phyloP scores from a whole-genome alignment of 1,284 basidiomycete species.

The Fomitopsis pinicola region DNA sequence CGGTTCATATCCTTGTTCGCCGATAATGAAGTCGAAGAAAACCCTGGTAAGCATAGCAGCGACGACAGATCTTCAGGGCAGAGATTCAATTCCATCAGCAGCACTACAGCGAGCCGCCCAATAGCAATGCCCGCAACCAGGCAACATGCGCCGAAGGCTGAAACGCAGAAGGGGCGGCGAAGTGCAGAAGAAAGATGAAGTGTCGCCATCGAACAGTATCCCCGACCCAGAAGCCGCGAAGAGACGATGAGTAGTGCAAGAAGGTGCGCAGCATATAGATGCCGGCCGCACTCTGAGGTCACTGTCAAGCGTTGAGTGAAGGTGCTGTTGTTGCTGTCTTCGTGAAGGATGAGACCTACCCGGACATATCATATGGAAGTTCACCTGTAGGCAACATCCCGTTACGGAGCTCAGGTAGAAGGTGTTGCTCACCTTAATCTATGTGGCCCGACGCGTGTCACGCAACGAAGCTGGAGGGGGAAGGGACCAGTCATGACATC shows the following conservation, averaged over 20 bases:
- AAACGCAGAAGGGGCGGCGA: not conserved
- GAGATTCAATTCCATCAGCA: not conserved
- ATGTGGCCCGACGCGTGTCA: too few species aligned
- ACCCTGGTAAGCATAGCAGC: not conserved
- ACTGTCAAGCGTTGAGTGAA: too few species aligned
- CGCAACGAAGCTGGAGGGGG: too few species aligned
- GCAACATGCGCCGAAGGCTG: not conserved
- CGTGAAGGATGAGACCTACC: too few species aligned
- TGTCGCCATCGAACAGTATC: not conserved
- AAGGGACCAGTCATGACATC: too few species aligned
- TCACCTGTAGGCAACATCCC: too few species aligned
- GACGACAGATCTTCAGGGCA: conserved; percentile 1
- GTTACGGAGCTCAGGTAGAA: too few species aligned
- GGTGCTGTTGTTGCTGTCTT: too few species aligned
- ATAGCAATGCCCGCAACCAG: not conserved
- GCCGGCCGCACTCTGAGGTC: not conserved
- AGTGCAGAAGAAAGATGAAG: not conserved
- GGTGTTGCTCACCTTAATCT: too few species aligned
- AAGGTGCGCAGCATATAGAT: not conserved
- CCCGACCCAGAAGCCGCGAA: not conserved
- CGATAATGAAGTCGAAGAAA: not conserved
- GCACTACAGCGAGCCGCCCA: not conserved
- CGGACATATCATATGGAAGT: too few species aligned
- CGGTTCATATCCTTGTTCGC: not conserved
- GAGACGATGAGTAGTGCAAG: not conserved